phyloP scores from a whole-genome alignment of 805 yeast species.

The Wickerhamiella vanderwaltii region DNA sequence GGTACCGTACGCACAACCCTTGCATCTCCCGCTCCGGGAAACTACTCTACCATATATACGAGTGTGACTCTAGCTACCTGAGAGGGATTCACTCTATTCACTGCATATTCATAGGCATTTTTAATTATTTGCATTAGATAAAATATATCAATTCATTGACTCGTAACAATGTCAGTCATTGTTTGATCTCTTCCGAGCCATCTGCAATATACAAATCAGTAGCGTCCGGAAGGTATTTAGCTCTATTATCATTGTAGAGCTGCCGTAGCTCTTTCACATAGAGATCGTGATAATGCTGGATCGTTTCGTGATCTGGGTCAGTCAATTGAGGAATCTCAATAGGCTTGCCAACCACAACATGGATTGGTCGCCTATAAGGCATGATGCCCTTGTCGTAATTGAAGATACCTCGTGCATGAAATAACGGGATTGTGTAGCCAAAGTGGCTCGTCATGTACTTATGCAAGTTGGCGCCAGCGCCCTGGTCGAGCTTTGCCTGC shows the following conservation, averaged over 20 bases:
- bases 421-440: constrained; percentile 82
- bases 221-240: constrained; percentile 13
- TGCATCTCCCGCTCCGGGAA: background rate
- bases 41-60: too few species aligned
- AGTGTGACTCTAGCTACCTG: too few species aligned
- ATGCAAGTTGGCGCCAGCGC: constrained; percentile 35
- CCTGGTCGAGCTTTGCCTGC: constrained; percentile 34
- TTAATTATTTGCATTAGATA: too few species aligned
- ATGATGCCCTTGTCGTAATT: constrained; percentile 84
- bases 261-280: constrained; percentile 53
- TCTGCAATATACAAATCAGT: background rate
- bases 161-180: too few species aligned
- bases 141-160: too few species aligned
- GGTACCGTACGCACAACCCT: constrained; percentile 32
- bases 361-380: constrained; percentile 72
- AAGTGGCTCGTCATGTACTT: constrained; percentile 54
- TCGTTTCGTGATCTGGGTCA: constrained; percentile 13
- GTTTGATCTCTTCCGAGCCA: too few species aligned
- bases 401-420: constrained; percentile 85
- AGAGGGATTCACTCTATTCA: too few species aligned
- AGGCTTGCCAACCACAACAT: constrained; percentile 43
- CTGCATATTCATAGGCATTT: too few species aligned
- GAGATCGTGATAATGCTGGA: constrained; percentile 47
- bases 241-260: constrained; percentile 57
- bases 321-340: constrained; percentile 24